Evolutionary conservation across 106 monocot species (phyloP), one percentile per base, ranked within the genome.

Genomic region (Platanthera guangdongensis): DNA sequence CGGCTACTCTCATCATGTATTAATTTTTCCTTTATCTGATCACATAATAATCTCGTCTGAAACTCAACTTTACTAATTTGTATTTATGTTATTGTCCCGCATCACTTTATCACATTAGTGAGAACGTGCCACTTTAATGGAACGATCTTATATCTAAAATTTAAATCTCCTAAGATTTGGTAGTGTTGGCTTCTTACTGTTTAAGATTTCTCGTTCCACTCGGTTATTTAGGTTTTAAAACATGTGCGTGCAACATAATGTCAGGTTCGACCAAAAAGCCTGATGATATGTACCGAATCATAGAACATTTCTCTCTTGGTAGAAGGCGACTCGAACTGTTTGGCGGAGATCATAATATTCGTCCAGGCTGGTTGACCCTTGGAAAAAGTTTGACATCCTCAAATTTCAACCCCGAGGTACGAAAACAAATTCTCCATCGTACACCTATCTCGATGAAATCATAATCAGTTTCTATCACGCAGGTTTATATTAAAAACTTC

Each of bases 301-400:
- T 97, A 12, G 97, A 97, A 82, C 97, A 97, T 83, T 97, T 97
- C 74, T 87, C 97, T 11, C 81, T 97, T 51, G 94, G 97, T 57
- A 87, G 87, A 77, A 89, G 97, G 77, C 86, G 97, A 3, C 91
- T 97, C 62, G 97, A 97, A 74, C 89, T 97, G 22, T 97, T 97
- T 76, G 97, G 97, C 12, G 93, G 85, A 71, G 97, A 97, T 81
- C 94, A 97, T 82, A 97, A 97, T 77, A 97, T 97, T 60, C 97
- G 97, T 47, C 63, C 93, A 6, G 97, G 97, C 50, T 97, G 97
- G 97, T 76, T 97, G 2, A 97, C 97, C 52, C 76, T 97, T 30
- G 97, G 97, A 30, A 94, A 90, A 78, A 84, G 85, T 19, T 81
- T 97, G 81, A 92, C 94, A 49, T 91, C 94, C n/a, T 97, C 97